phyloP scores from a whole-genome alignment of 164 flowering plant species.

The Warburgia ugandensis region DNA sequence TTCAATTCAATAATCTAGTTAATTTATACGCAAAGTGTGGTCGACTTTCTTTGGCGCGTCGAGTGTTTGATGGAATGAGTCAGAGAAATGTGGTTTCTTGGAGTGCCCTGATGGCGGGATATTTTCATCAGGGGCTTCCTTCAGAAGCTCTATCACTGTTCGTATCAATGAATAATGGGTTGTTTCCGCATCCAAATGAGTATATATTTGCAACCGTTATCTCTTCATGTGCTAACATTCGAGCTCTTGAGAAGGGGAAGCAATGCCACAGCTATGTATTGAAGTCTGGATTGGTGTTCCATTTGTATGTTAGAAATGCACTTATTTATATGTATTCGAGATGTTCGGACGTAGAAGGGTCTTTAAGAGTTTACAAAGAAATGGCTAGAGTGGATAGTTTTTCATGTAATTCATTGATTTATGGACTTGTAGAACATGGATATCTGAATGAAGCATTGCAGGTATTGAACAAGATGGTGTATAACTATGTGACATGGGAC shows the following conservation, averaged over 20 bases:
- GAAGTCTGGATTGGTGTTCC: slow-evolving; percentile 50
- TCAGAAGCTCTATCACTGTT: slow-evolving; percentile 42
- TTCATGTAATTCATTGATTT: slow-evolving; percentile 47
- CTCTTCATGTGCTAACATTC: slow-evolving; percentile 39
- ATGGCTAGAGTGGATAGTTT: slow-evolving; percentile 33
- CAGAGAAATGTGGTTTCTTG: slow-evolving; percentile 58
- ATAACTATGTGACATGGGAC: slow-evolving; percentile 39
- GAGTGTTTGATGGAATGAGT: slow-evolving; percentile 52
- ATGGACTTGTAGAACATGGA: slow-evolving; percentile 41
- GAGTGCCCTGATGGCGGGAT: slow-evolving; percentile 51
- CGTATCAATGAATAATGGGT: slow-evolving; percentile 24
- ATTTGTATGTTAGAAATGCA: slow-evolving; percentile 56
- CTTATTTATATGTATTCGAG: slow-evolving; percentile 45
- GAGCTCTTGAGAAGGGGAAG: slow-evolving; percentile 35
- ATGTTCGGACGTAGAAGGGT: slow-evolving; percentile 32
- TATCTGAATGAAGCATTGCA: slow-evolving; percentile 28
- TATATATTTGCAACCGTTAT: slow-evolving; percentile 48
- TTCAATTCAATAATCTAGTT: slow-evolving; percentile 36
- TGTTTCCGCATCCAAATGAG: slow-evolving; percentile 37
- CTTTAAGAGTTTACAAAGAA: slow-evolving; percentile 29
- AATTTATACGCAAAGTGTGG: slow-evolving; percentile 49
- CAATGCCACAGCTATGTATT: slow-evolving; percentile 52
- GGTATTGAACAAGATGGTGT: slow-evolving; percentile 32
- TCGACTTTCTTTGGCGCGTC: slow-evolving; percentile 28
- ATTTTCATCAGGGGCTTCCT: slow-evolving; percentile 33